Conservation (phyloP, 805 yeast genomes). For the Hanseniaspora mollemarum region DNA sequence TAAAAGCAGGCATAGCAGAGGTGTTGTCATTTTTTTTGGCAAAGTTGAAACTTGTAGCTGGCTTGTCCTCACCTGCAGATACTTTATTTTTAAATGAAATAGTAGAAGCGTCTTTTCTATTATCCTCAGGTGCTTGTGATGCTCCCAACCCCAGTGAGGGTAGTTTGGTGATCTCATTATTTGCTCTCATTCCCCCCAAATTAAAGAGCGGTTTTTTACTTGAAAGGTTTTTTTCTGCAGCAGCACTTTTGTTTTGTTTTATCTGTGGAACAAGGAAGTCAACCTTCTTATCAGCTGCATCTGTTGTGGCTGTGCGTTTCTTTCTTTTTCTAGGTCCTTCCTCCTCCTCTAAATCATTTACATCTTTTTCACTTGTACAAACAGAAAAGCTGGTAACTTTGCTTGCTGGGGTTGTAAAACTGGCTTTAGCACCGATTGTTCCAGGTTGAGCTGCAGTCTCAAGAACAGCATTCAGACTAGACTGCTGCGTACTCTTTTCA, state of each 20-base stretch:
- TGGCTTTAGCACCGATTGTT: not conserved
- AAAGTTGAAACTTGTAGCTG: not conserved
- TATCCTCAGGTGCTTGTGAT: no score
- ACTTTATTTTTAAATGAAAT: constrained; percentile 9
- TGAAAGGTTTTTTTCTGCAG: no score
- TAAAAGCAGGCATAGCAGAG: not conserved
- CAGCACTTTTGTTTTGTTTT: no score
- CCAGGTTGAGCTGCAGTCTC: not conserved
- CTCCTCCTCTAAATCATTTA: not conserved
- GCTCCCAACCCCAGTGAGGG: no score
- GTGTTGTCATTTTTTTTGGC: not conserved
- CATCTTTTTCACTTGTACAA: not conserved
- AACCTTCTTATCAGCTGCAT: no score
- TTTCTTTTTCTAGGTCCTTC: no score
- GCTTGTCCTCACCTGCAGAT: not conserved
- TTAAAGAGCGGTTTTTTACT: no score
- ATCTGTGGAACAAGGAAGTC: no score
- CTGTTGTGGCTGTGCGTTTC: no score
- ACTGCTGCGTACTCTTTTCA: constrained; percentile 5
- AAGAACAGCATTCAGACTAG: not conserved
- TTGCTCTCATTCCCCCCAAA: no score
- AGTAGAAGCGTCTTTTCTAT: no score
- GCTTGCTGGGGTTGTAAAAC: constrained; percentile 3
- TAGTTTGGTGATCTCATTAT: no score
- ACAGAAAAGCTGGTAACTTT: constrained; percentile 5